Evolutionary conservation across 148 eudicot genomes (phyloP).

Genomic region (Rhododendron kiyosumense): DNA sequence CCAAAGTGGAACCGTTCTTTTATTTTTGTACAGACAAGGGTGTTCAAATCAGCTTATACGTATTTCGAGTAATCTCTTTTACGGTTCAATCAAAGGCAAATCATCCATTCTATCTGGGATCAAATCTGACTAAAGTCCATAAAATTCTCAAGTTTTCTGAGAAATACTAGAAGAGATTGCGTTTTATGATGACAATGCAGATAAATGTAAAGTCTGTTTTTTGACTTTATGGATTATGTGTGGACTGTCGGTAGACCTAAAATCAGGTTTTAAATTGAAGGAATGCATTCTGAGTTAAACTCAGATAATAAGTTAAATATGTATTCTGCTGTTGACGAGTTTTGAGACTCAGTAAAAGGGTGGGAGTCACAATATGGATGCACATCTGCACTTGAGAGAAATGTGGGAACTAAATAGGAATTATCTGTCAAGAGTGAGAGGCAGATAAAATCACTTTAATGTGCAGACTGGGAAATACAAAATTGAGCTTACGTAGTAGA

Average conservation of each 20-base stretch:
- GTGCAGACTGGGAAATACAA: background rate
- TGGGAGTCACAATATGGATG: background rate
- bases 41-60: too few relatives aligned
- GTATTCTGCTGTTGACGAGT: background rate
- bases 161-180: background rate
- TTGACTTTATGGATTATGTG: background rate
- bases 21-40: accelerated
- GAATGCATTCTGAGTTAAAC: background rate
- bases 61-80: too few relatives aligned
- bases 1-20: background rate
- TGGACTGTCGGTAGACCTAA: background rate
- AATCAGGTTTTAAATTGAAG: background rate
- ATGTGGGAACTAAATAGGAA: background rate
- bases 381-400: background rate
- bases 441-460: background rate
- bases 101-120: background rate
- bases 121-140: background rate
- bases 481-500: background rate
- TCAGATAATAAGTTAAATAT: too few relatives aligned
- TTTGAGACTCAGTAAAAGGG: background rate
- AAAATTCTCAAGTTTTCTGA: background rate
- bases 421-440: background rate
- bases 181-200: background rate
- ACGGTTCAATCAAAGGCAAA: background rate
- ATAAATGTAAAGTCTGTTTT: background rate